Evolutionary conservation across 2,329 filamentous ascomycete genomes (phyloP).

Genomic region (Escovopsis sp.): DNA sequence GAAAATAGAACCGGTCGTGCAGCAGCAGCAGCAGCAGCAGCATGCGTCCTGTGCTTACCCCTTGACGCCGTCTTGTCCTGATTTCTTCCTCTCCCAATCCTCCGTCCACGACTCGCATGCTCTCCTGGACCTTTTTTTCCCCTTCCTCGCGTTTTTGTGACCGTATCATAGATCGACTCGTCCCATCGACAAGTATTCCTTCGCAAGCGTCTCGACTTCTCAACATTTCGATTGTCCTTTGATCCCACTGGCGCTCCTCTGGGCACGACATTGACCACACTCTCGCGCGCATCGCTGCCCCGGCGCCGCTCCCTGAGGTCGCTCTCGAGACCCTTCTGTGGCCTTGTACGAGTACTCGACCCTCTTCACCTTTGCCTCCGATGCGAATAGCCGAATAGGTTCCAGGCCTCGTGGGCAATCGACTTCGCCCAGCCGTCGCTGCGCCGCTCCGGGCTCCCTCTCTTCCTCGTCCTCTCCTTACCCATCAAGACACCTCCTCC

Average conservation of each 20-base stretch:
- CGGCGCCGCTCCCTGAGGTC: not conserved
- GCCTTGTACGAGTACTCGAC: no score
- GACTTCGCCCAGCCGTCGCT: conserved; percentile 18
- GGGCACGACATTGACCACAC: no score
- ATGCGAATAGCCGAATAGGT: conserved; percentile 17
- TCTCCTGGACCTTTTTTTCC: not conserved
- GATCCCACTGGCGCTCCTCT: no score
- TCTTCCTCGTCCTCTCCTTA: conserved; percentile 3
- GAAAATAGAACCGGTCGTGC: not conserved
- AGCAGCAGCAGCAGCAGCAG: no score
- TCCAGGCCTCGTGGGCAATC: conserved; percentile 11
- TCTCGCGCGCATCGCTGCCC: not conserved
- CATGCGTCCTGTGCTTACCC: not conserved
- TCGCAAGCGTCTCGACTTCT: no score
- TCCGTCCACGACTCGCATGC: not conserved
- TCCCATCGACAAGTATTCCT: no score
- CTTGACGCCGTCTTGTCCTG: not conserved
- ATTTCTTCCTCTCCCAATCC: not conserved
- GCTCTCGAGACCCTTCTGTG: not conserved
- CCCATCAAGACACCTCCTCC: not conserved
- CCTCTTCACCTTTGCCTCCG: not conserved
- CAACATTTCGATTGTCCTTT: no score
- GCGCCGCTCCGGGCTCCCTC: conserved; percentile 18
- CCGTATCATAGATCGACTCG: not conserved
- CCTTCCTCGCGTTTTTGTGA: not conserved